Conservation (phyloP, 768 basidiomycete genomes). For the Russula lepida region DNA sequence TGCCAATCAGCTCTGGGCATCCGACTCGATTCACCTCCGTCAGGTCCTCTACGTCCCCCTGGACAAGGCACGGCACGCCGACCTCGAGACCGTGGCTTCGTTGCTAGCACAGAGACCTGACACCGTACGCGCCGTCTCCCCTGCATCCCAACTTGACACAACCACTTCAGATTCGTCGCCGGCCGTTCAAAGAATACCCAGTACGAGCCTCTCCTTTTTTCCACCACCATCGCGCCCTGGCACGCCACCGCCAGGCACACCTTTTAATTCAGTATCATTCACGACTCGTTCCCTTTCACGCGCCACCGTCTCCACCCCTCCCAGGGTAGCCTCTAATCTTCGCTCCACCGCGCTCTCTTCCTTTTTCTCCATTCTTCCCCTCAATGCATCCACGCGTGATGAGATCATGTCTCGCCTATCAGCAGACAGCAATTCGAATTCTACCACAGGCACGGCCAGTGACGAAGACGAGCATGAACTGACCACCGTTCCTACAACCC, state of each 20-base stretch:
- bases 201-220: constrained; percentile 29
- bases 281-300: neutral
- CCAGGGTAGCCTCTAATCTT: constrained; percentile 6
- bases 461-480: constrained; percentile 20
- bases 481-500: constrained; percentile 10
- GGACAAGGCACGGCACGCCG: constrained; percentile 44
- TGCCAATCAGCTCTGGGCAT: constrained; percentile 89
- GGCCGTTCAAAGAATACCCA: constrained; percentile 27
- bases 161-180: constrained; percentile 6
- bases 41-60: constrained; percentile 74
- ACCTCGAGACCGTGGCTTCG: constrained; percentile 25
- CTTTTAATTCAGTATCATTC: neutral
- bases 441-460: constrained; percentile 12
- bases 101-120: constrained; percentile 16
- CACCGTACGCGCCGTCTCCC: too few relatives aligned
- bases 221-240: constrained; percentile 21
- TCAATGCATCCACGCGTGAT: constrained; percentile 19
- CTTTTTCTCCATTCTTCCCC: constrained; percentile 17
- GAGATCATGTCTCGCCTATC: constrained; percentile 21
- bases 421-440: constrained; percentile 17
- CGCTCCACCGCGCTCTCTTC: constrained; percentile 15
- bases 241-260: neutral
- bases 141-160: neutral
- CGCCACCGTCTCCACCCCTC: neutral
- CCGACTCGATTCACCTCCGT: constrained; percentile 86